Conservation (phyloP, 805 yeast genomes). For the Jamesozyma rosinii region DNA sequence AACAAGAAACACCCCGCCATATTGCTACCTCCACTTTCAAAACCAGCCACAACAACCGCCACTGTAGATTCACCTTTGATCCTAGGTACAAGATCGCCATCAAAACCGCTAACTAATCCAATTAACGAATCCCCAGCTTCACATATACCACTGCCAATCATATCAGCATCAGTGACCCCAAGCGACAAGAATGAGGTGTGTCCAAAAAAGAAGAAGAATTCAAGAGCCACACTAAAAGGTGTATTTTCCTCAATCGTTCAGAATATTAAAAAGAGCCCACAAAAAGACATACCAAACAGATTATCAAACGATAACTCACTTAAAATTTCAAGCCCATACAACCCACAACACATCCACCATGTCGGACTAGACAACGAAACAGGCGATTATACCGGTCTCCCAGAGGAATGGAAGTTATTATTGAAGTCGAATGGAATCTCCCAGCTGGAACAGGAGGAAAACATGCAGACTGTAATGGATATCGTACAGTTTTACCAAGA, state of each 20-base stretch:
- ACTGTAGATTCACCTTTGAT: background rate
- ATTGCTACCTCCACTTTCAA: background rate
- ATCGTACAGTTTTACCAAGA: slow-evolving; percentile 76
- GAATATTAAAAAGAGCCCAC: slow-evolving; percentile 21
- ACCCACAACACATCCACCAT: slow-evolving; percentile 79
- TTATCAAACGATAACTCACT: slow-evolving; percentile 17
- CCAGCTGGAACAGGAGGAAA: slow-evolving; percentile 71
- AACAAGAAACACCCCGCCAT: background rate
- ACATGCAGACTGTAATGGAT: slow-evolving; percentile 88
- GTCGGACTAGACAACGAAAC: slow-evolving; percentile 76
- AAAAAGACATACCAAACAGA: slow-evolving; percentile 15
- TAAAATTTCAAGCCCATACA: slow-evolving; percentile 81
- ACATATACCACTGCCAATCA: background rate
- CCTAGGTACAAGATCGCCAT: background rate
- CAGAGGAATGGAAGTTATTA: slow-evolving; percentile 80
- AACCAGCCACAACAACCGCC: background rate
- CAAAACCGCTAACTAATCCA: slow-evolving; percentile 2
- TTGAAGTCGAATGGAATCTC: slow-evolving; percentile 82
- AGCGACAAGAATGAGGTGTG: background rate
- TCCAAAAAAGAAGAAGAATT: slow-evolving; percentile 16
- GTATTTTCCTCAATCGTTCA: slow-evolving; percentile 43
- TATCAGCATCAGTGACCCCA: background rate
- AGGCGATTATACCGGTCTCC: slow-evolving; percentile 83
- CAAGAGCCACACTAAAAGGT: slow-evolving; percentile 40
- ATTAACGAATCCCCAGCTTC: background rate